phyloP scores from a whole-genome alignment of 257 asterid species.

The Lycium ferocissimum region DNA sequence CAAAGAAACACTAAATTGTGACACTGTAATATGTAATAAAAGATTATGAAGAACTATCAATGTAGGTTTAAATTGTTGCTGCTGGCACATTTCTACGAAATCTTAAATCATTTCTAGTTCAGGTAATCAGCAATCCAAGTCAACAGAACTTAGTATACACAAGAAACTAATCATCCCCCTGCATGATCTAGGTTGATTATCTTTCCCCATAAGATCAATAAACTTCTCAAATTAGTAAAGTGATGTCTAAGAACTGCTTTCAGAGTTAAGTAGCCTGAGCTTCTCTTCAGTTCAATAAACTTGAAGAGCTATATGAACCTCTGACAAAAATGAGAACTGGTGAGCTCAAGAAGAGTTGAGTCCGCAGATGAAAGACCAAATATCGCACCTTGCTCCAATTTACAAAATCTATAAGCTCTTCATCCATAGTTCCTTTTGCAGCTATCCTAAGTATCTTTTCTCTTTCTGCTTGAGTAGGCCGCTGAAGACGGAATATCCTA shows the following conservation, averaged over 20 bases:
- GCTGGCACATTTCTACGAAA: not conserved
- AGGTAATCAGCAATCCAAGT: slow-evolving; percentile 13
- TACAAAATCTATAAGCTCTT: slow-evolving; percentile 77
- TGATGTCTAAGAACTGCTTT: slow-evolving; percentile 3
- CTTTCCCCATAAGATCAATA: not conserved
- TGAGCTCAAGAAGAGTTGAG: slow-evolving; percentile 1
- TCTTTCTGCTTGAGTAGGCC: slow-evolving; percentile 86
- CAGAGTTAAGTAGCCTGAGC: slow-evolving; percentile 23
- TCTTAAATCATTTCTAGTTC: not conserved
- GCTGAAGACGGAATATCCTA: slow-evolving; percentile 92
- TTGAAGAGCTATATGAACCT: slow-evolving; percentile 21
- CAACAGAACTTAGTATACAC: not conserved
- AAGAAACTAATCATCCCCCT: slow-evolving; percentile 13
- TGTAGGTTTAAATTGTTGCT: not conserved
- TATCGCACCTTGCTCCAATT: slow-evolving; percentile 86
- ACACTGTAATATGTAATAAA: not conserved
- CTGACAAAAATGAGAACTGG: not conserved
- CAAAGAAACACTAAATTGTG: not conserved
- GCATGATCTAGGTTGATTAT: slow-evolving; percentile 19
- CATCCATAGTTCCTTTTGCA: slow-evolving; percentile 93
- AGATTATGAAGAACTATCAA: not conserved
- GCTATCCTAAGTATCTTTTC: slow-evolving; percentile 74
- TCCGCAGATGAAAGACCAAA: slow-evolving; percentile 18
- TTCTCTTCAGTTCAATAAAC: slow-evolving; percentile 20
- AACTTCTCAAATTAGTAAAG: slow-evolving; percentile 21